phyloP scores from a whole-genome alignment of 768 basidiomycete species.

The Xanthoconium purpureum region DNA sequence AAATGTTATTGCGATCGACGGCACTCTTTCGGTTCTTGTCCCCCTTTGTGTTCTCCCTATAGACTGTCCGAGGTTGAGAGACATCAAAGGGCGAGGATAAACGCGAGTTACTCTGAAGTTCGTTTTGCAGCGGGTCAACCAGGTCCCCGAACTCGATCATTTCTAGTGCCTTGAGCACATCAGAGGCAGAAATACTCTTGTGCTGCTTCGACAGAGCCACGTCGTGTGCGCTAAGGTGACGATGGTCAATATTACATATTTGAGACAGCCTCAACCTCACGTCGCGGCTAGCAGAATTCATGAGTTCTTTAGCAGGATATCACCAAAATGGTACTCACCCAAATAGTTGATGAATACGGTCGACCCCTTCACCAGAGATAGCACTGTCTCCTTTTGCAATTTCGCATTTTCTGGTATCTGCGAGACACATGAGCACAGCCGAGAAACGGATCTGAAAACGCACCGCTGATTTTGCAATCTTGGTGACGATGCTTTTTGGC shows the following conservation, averaged over 20 bases:
- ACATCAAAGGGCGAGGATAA: neutral
- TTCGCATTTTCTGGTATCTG: conserved; percentile 85
- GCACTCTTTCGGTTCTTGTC: conserved; percentile 47
- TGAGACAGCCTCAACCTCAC: conserved; percentile 29
- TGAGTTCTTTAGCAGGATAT: neutral
- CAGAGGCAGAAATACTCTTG: conserved; percentile 85
- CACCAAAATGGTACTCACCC: conserved; percentile 43
- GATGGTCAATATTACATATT: conserved; percentile 4
- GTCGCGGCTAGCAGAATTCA: conserved; percentile 38
- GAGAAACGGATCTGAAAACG: conserved; percentile 24
- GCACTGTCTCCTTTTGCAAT: conserved; percentile 84
- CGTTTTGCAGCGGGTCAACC: conserved; percentile 56
- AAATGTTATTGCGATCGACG: conserved; percentile 25
- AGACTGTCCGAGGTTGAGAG: conserved; percentile 42
- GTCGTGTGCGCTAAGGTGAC: conserved; percentile 69
- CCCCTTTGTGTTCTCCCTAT: conserved; percentile 59
- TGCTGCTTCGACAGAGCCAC: conserved; percentile 80
- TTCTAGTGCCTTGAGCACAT: conserved; percentile 85
- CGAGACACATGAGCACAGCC: neutral
- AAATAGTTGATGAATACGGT: conserved; percentile 96
- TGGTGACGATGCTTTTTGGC: conserved; percentile 77
- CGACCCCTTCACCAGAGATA: conserved; percentile 82
- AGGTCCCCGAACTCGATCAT: conserved; percentile 73
- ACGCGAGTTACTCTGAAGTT: conserved; percentile 52
- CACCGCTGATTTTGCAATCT: conserved; percentile 83